Evolutionary conservation across 75 land plant species (phyloP), one percentile per base, ranked within the genome.

Genomic region (Cryptomeria japonica): DNA sequence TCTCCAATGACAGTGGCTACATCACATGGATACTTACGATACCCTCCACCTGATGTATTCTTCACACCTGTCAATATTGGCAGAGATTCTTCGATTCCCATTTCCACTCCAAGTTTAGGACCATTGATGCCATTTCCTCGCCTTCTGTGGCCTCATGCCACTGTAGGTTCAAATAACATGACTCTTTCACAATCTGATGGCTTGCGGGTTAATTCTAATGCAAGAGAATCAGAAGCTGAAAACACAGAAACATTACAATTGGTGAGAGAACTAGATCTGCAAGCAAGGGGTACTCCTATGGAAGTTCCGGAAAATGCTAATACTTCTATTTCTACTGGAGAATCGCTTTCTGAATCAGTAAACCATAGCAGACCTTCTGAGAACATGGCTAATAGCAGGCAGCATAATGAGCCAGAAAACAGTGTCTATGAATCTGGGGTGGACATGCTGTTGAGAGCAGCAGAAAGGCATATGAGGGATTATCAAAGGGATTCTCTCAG

Each of bases 1-100:
- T 92, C 96, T 49, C 89, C 96, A 70, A 93, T 97, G 93, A 92
- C 96, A 41, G 75, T 91, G 13, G 98, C 98, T 56, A 96, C 98
- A 51, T 94, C 97, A 31, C 89, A 88, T 80, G 96, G 96, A 56
- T 95, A 96, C 70, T 86, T 94, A 90, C 95, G 88, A 37, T 95
- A 95, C 83, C 97, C 97, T 64, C 95, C 95, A 76, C 95, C 99
- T 84, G 92, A 94, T 73, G 93, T 97, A 78, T 90, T 92, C 85
- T 88, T 93, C 85, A 92, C 96, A 31, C 92, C 92, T 78, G 85
- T 92, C 49, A 90, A 90, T 86, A 87, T 92, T 72, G 77, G 46
- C 86, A 87, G 87, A 39, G 85, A 64, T 39, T 70, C 90, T 84
- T 86, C 58, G 77, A 37, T 44, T 47, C 91, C 88, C 14, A 87